Evolutionary conservation across 495 filamentous ascomycete species (phyloP).

Genomic region (Hyphodiscus hymeniophilus): DNA sequence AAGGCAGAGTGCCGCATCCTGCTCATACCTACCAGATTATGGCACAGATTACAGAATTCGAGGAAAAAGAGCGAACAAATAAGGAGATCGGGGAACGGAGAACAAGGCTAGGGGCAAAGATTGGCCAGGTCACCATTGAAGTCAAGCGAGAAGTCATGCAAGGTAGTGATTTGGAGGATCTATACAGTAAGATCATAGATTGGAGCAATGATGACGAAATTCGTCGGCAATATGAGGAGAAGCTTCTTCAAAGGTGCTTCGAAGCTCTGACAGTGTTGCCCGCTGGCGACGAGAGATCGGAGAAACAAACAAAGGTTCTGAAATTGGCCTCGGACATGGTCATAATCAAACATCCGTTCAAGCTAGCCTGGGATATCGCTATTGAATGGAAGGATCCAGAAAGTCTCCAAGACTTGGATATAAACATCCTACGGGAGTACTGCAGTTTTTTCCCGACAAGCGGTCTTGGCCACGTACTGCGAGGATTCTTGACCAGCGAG

Average conservation of each 20-base stretch:
- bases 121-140: conserved; percentile 74
- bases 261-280: conserved; percentile 64
- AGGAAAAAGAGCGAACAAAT: conserved; percentile 88
- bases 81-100: conserved; percentile 81
- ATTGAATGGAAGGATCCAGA: conserved; percentile 84
- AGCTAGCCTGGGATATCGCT: conserved; percentile 81
- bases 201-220: conserved; percentile 85
- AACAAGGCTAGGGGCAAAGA: conserved; percentile 76
- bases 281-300: conserved; percentile 48
- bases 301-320: conserved; percentile 60
- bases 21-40: conserved; percentile 72
- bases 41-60: conserved; percentile 75
- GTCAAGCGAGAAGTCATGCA: conserved; percentile 78
- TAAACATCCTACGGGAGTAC: conserved; percentile 66
- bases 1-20: conserved; percentile 78
- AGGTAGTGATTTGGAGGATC: conserved; percentile 57
- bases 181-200: conserved; percentile 77
- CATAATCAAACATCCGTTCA: conserved; percentile 87
- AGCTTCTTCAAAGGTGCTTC: conserved; percentile 71
- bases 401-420: conserved; percentile 62
- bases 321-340: conserved; percentile 84
- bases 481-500: conserved; percentile 72
- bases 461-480: conserved; percentile 71
- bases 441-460: conserved; percentile 75
- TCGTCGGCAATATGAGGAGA: conserved; percentile 81